Evolutionary conservation across 176 grass and related monocot genomes (phyloP).

Genomic region (Dendrocalamus sinicus): DNA sequence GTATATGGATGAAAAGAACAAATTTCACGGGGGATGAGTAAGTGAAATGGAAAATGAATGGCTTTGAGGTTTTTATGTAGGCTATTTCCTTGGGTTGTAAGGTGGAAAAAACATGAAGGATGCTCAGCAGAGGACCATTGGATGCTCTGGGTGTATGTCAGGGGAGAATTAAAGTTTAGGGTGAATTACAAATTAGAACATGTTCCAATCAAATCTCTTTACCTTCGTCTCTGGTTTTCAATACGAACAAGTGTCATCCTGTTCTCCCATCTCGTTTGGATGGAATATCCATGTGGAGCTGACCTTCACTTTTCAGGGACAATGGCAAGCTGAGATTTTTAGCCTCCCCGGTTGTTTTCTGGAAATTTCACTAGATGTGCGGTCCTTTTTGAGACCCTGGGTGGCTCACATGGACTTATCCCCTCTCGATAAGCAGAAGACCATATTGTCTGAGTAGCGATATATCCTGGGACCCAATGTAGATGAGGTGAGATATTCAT

Average conservation of each 20-base stretch:
- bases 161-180: not conserved
- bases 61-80: not conserved
- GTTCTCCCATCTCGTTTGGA: not conserved
- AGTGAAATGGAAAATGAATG: not conserved
- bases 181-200: not conserved
- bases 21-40: not conserved
- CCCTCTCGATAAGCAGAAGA: no score
- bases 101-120: slow-evolving; percentile 17
- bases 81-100: slow-evolving; percentile 1
- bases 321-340: not conserved
- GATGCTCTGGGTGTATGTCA: not conserved
- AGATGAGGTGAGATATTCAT: not conserved
- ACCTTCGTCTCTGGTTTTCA: not conserved
- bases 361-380: no score
- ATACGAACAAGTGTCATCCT: not conserved
- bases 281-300: not conserved
- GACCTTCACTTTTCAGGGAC: not conserved
- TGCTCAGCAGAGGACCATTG: not conserved
- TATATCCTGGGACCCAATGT: no score
- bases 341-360: not conserved
- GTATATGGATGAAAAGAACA: not conserved
- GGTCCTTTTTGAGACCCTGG: no score
- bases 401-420: no score
- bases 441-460: no score
- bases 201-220: not conserved